Evolutionary conservation across 768 basidiomycete species (phyloP), one percentile per base, ranked within the genome.

Genomic region (Mycena rosella): DNA sequence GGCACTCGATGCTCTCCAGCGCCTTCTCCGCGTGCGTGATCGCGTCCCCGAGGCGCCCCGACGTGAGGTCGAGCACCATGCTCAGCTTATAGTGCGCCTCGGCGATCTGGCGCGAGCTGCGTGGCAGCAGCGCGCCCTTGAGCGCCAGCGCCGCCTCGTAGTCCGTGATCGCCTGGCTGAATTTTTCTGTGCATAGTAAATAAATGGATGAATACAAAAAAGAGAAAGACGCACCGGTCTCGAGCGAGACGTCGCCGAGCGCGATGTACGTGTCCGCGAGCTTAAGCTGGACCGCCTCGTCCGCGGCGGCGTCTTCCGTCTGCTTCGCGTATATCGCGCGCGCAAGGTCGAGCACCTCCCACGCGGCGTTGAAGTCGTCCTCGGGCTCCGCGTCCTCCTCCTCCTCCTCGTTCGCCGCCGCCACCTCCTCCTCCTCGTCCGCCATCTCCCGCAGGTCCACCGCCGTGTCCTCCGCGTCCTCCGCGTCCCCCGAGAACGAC

Each of bases 341-440:
- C 24, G 97, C 96, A 62, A 97, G 89, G 72, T 99, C 98, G n/a
- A 99, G 84, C 3, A 97, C 91, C 75, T 98, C 94, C 96, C 97
- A 99, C 15, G 98, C 96, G 27, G 95, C 95, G 71, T 97, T 98
- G 78, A 98, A 98, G 74, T 99, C 98, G 72, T 99, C 98, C 74
- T 98, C 97, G 0, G 94, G 95, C 73, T 94, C 95, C 5, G 77
- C 92, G 15, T 90, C 92, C 5, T 88, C 92, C 2, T 81, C 93
- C 11, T 85, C 88, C 0, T 82, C 89, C 2, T 80, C 87, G 15
- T 84, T 86, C 10, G 85, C 86, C 0, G 75, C 78, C 8, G 72
- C 79, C 24, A 78, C 80, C 45, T 81, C 78, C 24, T 78, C 80
- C 45, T 81, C 78, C 29, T 54, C 61, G 3, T 54, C 62, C 79